Conservation (phyloP, 768 basidiomycete species). For the Boletus reticulatus region DNA sequence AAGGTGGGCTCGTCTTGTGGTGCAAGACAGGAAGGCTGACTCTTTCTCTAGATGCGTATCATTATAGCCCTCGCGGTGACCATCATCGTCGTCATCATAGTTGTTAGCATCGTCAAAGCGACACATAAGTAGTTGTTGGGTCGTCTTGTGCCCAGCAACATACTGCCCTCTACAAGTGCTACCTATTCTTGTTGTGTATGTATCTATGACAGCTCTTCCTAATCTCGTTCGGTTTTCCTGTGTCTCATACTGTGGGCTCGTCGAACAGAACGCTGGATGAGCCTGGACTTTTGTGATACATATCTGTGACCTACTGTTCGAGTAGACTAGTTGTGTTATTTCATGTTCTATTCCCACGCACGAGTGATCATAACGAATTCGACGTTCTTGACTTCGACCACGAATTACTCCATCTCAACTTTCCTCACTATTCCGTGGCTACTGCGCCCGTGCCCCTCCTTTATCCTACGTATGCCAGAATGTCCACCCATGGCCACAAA, state of each 20-base stretch:
- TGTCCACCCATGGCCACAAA: constrained; percentile 58
- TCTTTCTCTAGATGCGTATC: constrained; percentile 77
- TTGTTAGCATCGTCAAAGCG: constrained; percentile 91
- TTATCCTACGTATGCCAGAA: constrained; percentile 35
- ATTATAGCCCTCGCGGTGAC: constrained; percentile 90
- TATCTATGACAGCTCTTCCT: constrained; percentile 42
- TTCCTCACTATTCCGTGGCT: constrained; percentile 29
- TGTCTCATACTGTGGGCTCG: constrained; percentile 17
- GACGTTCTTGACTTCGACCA: constrained; percentile 11
- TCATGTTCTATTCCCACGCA: constrained; percentile 19
- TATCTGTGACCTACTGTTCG: constrained; percentile 13
- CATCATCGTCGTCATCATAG: constrained; percentile 92
- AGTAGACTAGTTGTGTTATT: constrained; percentile 25
- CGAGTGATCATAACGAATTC: constrained; percentile 9
- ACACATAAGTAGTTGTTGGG: constrained; percentile 45
- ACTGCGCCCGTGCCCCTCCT: constrained; percentile 34
- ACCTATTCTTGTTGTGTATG: constrained; percentile 34
- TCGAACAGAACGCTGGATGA: constrained; percentile 12
- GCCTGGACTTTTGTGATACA: constrained; percentile 23
- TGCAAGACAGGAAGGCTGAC: constrained; percentile 8
- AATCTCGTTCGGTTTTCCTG: constrained; percentile 26
- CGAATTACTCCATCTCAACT: background rate
- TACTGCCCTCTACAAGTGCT: constrained; percentile 12
- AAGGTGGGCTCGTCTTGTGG: constrained; percentile 52
- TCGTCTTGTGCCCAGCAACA: background rate